Evolutionary conservation across 2,329 filamentous ascomycete genomes (phyloP).

Genomic region (Cladosporium sp.): DNA sequence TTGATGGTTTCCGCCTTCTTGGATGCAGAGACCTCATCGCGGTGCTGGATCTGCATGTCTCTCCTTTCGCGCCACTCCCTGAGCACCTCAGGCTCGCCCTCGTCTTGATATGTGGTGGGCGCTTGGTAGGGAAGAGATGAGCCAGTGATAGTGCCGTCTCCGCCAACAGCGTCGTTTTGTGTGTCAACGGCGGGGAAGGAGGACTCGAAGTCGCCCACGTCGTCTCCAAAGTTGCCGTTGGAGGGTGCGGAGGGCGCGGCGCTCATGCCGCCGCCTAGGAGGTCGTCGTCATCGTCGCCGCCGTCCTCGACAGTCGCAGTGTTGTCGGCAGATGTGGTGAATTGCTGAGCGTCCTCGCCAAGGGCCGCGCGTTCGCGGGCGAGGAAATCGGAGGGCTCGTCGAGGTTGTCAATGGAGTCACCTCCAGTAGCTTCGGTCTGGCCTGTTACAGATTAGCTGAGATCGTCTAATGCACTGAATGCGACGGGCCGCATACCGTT

Average conservation of each 20-base stretch:
- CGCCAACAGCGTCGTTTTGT: constrained; percentile 65
- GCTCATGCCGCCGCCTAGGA: constrained; percentile 55
- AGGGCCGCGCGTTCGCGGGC: constrained; percentile 83
- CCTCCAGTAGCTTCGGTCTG: constrained; percentile 59
- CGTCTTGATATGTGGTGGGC: constrained; percentile 53
- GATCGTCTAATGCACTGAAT: constrained; percentile 9
- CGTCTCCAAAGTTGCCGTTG: constrained; percentile 20
- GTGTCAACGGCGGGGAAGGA: constrained; percentile 82
- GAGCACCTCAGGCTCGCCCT: constrained; percentile 84
- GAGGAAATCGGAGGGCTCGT: constrained; percentile 75
- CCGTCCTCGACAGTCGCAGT: constrained; percentile 48
- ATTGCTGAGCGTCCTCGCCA: constrained; percentile 89
- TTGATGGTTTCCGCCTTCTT: constrained; percentile 82
- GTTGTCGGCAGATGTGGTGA: constrained; percentile 68
- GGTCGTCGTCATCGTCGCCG: constrained; percentile 52
- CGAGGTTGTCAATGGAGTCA: constrained; percentile 42
- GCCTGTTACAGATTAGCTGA: constrained; percentile 42
- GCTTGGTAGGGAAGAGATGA: constrained; percentile 52
- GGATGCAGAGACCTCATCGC: constrained; percentile 72
- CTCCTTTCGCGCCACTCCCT: constrained; percentile 86
- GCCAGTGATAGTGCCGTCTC: constrained; percentile 75
- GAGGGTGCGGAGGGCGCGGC: constrained; percentile 28
- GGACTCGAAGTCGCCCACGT: constrained; percentile 66
- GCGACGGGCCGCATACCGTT: constrained; percentile 34
- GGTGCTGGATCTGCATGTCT: constrained; percentile 73